These are phyloP conservation scores for Salvia splendens DNA, from an alignment of 257 asterid genomes.

Conservation along the genomic window DNA sequence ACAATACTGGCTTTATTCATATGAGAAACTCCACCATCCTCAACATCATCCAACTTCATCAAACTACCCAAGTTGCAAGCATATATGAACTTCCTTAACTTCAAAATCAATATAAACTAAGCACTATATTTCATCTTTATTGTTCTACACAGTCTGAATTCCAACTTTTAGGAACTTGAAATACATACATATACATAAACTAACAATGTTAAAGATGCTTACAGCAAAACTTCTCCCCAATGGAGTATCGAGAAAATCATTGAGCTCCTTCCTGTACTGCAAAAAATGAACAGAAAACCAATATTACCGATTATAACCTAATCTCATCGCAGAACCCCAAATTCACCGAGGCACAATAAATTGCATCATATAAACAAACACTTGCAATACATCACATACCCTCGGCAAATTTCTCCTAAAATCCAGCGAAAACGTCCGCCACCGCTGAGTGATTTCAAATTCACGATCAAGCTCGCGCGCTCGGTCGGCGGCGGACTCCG, in stretches of 20 bases:
- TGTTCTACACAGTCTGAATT: not conserved
- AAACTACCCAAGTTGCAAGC: not conserved
- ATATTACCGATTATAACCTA: constrained; percentile 1
- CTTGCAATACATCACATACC: constrained; percentile 41
- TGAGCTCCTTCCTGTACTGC: constrained; percentile 81
- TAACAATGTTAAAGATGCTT: constrained; percentile 37
- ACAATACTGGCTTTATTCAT: constrained; percentile 16
- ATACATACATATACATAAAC: not conserved
- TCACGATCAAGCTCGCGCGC: constrained; percentile 87
- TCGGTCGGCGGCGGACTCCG: constrained; percentile 64
- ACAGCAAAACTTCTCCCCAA: constrained; percentile 81
- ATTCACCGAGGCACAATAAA: constrained; percentile 8
- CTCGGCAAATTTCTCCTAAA: constrained; percentile 70
- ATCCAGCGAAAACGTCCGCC: constrained; percentile 75
- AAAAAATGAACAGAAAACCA: constrained; percentile 31
- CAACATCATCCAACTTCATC: not conserved
- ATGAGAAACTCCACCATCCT: not conserved
- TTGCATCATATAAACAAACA: constrained; percentile 8
- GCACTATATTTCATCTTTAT: constrained; percentile 1
- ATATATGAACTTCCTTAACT: constrained; percentile 1
- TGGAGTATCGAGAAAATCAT: constrained; percentile 39
- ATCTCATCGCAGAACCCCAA: constrained; percentile 25
- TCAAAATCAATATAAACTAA: not conserved
- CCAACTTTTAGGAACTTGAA: not conserved
- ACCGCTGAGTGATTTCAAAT: constrained; percentile 63